Base-by-base conservation (phyloP, 345 rosid species). In the Eucalyptus albens region DNA sequence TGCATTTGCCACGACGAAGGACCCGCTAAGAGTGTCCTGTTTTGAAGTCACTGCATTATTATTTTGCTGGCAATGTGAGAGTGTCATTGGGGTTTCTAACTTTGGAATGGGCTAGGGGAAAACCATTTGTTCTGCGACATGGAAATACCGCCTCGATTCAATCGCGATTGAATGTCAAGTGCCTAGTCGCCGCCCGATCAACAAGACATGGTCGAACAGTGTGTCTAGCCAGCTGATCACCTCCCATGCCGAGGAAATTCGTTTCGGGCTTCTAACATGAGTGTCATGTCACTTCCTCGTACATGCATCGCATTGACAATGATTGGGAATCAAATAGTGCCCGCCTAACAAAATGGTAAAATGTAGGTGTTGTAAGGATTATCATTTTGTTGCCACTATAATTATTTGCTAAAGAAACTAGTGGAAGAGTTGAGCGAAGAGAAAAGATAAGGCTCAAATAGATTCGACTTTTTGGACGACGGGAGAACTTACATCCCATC, bases 81-180 rank as follows among this genome's bases (percentile, higher is more conserved):
- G 47, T 77, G 47, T 40, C 27, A 77, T 4, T 22, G 29, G 15
- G 29, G 16, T 77, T 72, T 72, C 82, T 19, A 37, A 72, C 42
- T 72, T 72, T 33, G 44, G 82, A 37, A 37, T 19, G 45, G 82
- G 45, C 5, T 10, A 10, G 10, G 5, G 82, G 45, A 37, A 72
- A 0, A 72, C 59, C 40, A 72, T 9, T 19, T 72, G 44, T 72
- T 0, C 12, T 21, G 22, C 0, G 44, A 33, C 82, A 72, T 0
- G 44, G 13, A 33, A 33, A 72, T 72, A 17, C 40, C 14, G 72
- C 17, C 17, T 62, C 17, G 10, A 0, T 37, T 37, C 45, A 72
- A 37, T 72, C 45, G 9, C 0, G 83, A 77, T 37, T 37, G 45
- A 37, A 77, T 77, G 83, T 77, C 1, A 77, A 37, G 27, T 11